Evolutionary conservation across 2,329 filamentous ascomycete genomes (phyloP).

Genomic region (Colletotrichum cuscutae): DNA sequence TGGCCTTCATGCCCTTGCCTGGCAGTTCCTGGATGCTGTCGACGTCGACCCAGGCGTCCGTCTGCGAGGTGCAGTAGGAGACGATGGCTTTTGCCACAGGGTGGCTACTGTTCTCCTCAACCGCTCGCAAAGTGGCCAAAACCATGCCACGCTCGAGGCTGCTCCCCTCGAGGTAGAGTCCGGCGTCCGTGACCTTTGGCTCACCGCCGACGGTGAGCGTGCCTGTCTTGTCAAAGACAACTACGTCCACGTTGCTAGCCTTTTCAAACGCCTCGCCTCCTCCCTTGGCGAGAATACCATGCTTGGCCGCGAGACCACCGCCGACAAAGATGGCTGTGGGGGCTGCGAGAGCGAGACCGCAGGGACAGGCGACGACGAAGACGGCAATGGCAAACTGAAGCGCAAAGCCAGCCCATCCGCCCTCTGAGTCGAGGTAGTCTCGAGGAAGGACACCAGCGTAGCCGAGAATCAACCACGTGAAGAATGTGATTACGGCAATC

Average conservation of each 20-base stretch:
- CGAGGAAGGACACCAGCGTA: constrained; percentile 65
- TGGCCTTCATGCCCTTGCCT: constrained; percentile 76
- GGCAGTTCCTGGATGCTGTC: constrained; percentile 71
- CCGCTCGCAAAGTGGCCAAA: constrained; percentile 64
- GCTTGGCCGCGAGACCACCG: constrained; percentile 79
- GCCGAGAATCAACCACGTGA: constrained; percentile 76
- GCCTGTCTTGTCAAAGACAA: constrained; percentile 91
- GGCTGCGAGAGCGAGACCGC: constrained; percentile 84
- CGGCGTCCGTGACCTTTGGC: constrained; percentile 71
- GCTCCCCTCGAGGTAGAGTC: constrained; percentile 48
- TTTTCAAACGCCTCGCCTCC: constrained; percentile 89
- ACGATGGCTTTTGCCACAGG: constrained; percentile 79
- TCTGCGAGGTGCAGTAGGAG: constrained; percentile 63
- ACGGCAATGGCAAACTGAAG: constrained; percentile 87
- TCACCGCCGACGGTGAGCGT: constrained; percentile 81
- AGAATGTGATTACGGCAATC: constrained; percentile 76
- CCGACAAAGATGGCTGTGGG: constrained; percentile 89
- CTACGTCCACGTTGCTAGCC: constrained; percentile 79
- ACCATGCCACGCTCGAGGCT: constrained; percentile 42
- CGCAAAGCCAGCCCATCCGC: constrained; percentile 78
- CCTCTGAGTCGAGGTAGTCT: constrained; percentile 65
- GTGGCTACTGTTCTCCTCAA: constrained; percentile 80
- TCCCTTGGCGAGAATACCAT: constrained; percentile 85
- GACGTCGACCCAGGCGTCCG: constrained; percentile 45
- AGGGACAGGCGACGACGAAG: constrained; percentile 88